Evolutionary conservation across 768 basidiomycete genomes (phyloP).

Genomic region (Collybiopsis luxurians): DNA sequence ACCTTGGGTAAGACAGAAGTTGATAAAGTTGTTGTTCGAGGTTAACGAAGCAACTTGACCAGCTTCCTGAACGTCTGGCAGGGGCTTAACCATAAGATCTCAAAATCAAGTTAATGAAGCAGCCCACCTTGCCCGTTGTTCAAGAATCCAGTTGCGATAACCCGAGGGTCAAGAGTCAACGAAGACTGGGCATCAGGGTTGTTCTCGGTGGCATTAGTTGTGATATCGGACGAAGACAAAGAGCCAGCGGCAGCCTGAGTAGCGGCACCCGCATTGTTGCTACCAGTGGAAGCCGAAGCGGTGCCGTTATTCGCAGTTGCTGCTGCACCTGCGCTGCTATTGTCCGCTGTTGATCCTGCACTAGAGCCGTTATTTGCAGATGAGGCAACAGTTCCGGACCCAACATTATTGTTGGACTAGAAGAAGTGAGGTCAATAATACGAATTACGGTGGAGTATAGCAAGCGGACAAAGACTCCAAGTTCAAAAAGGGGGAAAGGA

Average conservation of each 20-base stretch:
- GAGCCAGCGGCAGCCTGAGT: slow-evolving; percentile 17
- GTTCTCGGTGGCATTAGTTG: slow-evolving; percentile 13
- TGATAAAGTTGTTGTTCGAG: slow-evolving; percentile 75
- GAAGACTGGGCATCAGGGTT: slow-evolving; percentile 43
- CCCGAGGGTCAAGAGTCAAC: slow-evolving; percentile 37
- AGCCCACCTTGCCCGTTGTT: slow-evolving; percentile 41
- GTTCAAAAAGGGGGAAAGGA: slow-evolving; percentile 8
- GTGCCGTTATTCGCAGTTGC: slow-evolving; percentile 4
- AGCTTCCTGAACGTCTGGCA: slow-evolving; percentile 27
- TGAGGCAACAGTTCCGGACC: too few relatives aligned
- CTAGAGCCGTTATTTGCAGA: neutral
- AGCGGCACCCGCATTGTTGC: slow-evolving; percentile 14
- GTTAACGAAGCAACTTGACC: slow-evolving; percentile 58
- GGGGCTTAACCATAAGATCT: neutral
- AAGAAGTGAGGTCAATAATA: slow-evolving; percentile 1
- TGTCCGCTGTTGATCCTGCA: slow-evolving; percentile 1
- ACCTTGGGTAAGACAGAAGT: slow-evolving; percentile 51
- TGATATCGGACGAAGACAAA: slow-evolving; percentile 13
- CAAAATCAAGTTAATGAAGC: neutral
- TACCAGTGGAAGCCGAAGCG: slow-evolving; percentile 5
- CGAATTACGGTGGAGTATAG: too few relatives aligned
- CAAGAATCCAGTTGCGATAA: slow-evolving; percentile 56
- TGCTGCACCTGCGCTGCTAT: slow-evolving; percentile 14
- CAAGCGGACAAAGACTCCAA: too few relatives aligned
- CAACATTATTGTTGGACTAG: slow-evolving; percentile 7